phyloP scores from a whole-genome alignment of 1,284 basidiomycete genomes.

The Cutaneotrichosporon sp. region DNA sequence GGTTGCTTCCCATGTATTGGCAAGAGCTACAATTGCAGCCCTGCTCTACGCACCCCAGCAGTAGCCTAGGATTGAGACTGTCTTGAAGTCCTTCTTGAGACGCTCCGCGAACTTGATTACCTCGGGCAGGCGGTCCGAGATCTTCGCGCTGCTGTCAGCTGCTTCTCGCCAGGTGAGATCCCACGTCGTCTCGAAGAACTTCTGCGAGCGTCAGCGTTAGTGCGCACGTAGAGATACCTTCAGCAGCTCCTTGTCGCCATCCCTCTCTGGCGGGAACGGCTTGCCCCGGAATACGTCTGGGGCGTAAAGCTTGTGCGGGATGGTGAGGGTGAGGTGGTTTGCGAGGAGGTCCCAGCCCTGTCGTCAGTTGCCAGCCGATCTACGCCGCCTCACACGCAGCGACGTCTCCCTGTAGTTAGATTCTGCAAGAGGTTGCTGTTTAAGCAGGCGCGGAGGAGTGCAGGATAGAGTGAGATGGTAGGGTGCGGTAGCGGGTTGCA shows the following conservation, averaged over 20 bases:
- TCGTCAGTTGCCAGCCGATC: neutral
- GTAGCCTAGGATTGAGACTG: slow-evolving; percentile 43
- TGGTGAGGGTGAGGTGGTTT: slow-evolving; percentile 32
- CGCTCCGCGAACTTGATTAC: slow-evolving; percentile 38
- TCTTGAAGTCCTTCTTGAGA: slow-evolving; percentile 33
- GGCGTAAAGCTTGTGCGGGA: slow-evolving; percentile 40
- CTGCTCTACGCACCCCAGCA: slow-evolving; percentile 41
- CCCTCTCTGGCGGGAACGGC: slow-evolving; percentile 45
- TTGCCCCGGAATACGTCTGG: slow-evolving; percentile 45
- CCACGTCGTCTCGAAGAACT: slow-evolving; percentile 45
- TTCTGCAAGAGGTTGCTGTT: neutral
- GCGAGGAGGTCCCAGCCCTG: slow-evolving; percentile 44
- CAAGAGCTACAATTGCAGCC: neutral
- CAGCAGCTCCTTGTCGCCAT: slow-evolving; percentile 43
- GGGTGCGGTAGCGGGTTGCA: neutral
- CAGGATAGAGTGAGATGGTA: neutral
- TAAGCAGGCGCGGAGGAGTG: neutral
- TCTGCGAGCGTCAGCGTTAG: slow-evolving; percentile 8
- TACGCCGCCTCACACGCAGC: slow-evolving; percentile 26
- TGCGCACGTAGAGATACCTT: neutral
- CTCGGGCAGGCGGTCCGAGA: slow-evolving; percentile 43
- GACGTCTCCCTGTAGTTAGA: slow-evolving; percentile 45
- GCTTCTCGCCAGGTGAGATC: neutral
- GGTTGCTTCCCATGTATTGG: neutral
- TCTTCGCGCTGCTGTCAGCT: slow-evolving; percentile 36